These are phyloP conservation scores for Mycena rosella DNA, from an alignment of 768 basidiomycete species.

Conservation along the genomic window DNA sequence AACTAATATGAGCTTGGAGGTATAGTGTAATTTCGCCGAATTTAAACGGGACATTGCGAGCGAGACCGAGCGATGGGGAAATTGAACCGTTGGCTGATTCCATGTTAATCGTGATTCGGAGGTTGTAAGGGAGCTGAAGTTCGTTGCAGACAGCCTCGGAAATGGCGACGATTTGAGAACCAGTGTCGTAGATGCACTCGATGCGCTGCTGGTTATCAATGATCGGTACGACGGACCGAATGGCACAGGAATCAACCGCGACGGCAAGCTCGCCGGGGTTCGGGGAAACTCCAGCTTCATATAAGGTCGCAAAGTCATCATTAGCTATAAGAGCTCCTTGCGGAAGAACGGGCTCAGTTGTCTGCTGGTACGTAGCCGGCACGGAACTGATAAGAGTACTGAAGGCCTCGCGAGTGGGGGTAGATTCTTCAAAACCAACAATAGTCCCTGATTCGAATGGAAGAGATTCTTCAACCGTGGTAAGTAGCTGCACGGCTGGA, in stretches of 20 bases:
- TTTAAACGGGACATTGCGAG: slow-evolving; percentile 27
- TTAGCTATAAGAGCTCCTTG: no score
- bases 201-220: background rate
- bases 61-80: slow-evolving; percentile 18
- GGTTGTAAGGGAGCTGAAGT: slow-evolving; percentile 1
- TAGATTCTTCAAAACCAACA: no score
- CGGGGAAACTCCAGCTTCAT: no score
- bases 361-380: no score
- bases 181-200: slow-evolving; percentile 38
- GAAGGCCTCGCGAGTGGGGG: no score
- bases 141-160: slow-evolving; percentile 35
- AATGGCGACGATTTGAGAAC: slow-evolving; percentile 41
- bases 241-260: slow-evolving; percentile 19
- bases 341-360: no score
- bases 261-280: slow-evolving; percentile 14
- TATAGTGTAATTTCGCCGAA: slow-evolving; percentile 7
- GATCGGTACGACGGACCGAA: slow-evolving; percentile 13
- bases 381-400: no score
- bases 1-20: slow-evolving; percentile 30
- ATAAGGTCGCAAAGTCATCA: no score
- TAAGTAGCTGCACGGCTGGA: no score
- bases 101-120: background rate
- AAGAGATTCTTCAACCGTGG: no score
- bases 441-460: no score
- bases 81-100: slow-evolving; percentile 16